phyloP scores from a whole-genome alignment of 1,284 basidiomycete species.

The Leucoagaricus sp. region DNA sequence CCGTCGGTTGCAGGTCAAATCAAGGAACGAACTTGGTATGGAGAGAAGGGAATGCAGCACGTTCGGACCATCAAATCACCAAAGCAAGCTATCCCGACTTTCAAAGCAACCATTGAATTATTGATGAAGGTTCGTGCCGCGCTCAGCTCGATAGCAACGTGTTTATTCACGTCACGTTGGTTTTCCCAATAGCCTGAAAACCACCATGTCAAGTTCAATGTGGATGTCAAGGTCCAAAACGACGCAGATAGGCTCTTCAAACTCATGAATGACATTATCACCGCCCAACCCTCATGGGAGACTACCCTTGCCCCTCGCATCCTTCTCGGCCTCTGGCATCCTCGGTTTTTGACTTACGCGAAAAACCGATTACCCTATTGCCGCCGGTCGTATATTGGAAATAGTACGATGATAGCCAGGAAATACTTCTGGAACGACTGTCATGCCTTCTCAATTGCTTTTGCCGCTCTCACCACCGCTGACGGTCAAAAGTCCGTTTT shows the following conservation, averaged over 20 bases:
- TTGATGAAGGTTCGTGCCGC: conserved; percentile 67
- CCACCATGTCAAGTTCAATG: conserved; percentile 83
- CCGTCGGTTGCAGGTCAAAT: conserved; percentile 55
- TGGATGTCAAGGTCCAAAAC: conserved; percentile 95
- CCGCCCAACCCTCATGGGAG: conserved; percentile 75
- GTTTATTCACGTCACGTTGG: conserved; percentile 2
- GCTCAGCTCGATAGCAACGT: no score
- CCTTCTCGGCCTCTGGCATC: conserved; percentile 91
- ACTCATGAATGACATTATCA: conserved; percentile 80
- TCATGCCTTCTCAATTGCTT: conserved; percentile 88
- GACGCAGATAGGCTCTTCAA: conserved; percentile 86
- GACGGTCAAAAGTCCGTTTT: conserved; percentile 66
- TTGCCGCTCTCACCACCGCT: conserved; percentile 69
- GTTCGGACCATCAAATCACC: conserved; percentile 84
- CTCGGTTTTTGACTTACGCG: conserved; percentile 83
- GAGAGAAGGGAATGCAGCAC: conserved; percentile 77
- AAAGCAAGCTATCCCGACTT: conserved; percentile 85
- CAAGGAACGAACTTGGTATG: conserved; percentile 71
- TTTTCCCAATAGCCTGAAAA: conserved; percentile 70
- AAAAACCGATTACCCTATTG: conserved; percentile 80
- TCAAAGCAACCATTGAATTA: conserved; percentile 79
- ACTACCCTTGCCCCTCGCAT: conserved; percentile 86
- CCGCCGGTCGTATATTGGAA: conserved; percentile 85
- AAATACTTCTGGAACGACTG: conserved; percentile 92
- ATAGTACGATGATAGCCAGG: conserved; percentile 67